phyloP scores from a whole-genome alignment of 2,329 filamentous ascomycete species.

The Monosporascus ibericus region DNA sequence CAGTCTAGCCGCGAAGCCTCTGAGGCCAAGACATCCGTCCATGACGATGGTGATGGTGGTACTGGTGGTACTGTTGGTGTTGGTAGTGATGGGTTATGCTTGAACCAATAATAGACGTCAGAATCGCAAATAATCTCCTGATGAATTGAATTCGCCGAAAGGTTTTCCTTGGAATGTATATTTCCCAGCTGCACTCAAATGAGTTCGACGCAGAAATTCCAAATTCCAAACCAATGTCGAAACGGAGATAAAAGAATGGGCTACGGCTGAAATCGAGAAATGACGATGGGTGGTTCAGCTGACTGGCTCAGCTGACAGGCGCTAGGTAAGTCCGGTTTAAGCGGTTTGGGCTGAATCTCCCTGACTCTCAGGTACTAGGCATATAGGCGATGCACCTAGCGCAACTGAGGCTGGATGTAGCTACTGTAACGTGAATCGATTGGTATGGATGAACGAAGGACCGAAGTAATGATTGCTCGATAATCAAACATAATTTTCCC shows the following conservation, averaged over 20 bases:
- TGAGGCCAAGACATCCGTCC: conserved; percentile 16
- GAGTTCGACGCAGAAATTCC: too few relatives aligned
- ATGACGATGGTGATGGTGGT: conserved; percentile 6
- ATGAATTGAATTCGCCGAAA: too few relatives aligned
- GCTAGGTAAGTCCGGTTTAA: neutral
- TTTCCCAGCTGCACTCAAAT: too few relatives aligned
- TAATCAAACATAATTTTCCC: neutral
- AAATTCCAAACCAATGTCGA: too few relatives aligned
- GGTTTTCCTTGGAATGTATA: too few relatives aligned
- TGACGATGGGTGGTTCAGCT: neutral
- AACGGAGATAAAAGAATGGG: too few relatives aligned
- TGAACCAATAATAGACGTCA: neutral
- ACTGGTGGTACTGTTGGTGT: neutral
- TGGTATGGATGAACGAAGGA: neutral
- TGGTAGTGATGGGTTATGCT: neutral
- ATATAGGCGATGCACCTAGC: neutral
- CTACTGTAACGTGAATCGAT: neutral
- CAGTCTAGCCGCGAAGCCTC: conserved; percentile 15
- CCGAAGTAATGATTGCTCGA: neutral
- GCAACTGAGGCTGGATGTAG: neutral
- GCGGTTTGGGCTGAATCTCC: neutral
- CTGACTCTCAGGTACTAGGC: neutral
- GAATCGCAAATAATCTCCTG: too few relatives aligned
- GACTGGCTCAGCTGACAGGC: neutral
- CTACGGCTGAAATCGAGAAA: too few relatives aligned